phyloP scores from a whole-genome alignment of 768 basidiomycete species.

The Tylopilus intermedius region DNA sequence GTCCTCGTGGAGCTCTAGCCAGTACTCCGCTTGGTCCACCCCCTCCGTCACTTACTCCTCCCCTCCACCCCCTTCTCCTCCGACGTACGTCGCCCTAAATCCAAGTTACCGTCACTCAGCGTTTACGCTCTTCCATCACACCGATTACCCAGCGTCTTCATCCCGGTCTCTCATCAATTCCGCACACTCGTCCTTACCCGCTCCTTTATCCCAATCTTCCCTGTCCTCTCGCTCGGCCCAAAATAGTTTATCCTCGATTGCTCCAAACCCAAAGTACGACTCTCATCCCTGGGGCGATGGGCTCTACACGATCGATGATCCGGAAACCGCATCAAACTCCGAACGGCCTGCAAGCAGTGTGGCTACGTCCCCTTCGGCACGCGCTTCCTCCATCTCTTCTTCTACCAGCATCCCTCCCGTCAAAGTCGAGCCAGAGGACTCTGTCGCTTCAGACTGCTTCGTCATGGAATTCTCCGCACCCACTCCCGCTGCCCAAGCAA shows the following conservation, averaged over 20 bases:
- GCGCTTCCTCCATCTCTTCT: slow-evolving; percentile 32
- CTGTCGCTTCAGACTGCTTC: slow-evolving; percentile 25
- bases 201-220: slow-evolving; percentile 14
- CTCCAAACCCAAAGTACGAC: slow-evolving; percentile 19
- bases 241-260: slow-evolving; percentile 14
- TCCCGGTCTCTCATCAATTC: slow-evolving; percentile 18
- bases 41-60: slow-evolving; percentile 19
- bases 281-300: slow-evolving; percentile 27
- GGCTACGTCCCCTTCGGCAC: slow-evolving; percentile 33
- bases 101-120: slow-evolving; percentile 23
- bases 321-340: slow-evolving; percentile 32
- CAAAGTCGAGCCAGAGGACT: slow-evolving; percentile 30
- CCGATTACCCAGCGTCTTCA: slow-evolving; percentile 18
- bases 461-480: slow-evolving; percentile 33
- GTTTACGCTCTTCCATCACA: slow-evolving; percentile 17
- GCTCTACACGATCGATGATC: slow-evolving; percentile 32
- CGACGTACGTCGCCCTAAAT: slow-evolving; percentile 19
- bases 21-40: slow-evolving; percentile 14
- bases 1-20: slow-evolving; percentile 19
- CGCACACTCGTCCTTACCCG: slow-evolving; percentile 12
- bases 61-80: slow-evolving; percentile 21
- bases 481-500: slow-evolving; percentile 31
- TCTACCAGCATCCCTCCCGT: slow-evolving; percentile 27
- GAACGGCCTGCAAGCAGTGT: slow-evolving; percentile 32
- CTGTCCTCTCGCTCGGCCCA: slow-evolving; percentile 15